Conservation (phyloP, 805 yeast genomes). For the Sugiyamaella chiloensis region DNA sequence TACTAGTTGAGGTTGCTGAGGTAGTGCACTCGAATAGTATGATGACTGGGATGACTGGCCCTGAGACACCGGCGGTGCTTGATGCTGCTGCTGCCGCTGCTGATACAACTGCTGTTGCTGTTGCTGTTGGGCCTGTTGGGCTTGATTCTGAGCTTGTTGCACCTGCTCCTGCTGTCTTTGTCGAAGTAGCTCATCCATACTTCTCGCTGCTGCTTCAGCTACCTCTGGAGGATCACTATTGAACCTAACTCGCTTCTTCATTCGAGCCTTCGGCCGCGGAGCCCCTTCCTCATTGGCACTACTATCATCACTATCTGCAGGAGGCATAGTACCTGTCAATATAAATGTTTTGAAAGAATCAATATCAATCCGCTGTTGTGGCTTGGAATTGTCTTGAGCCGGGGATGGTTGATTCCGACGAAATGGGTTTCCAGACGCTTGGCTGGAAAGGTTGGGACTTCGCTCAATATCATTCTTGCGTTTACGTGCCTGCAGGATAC, state of each 20-base stretch:
- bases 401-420: slow-evolving; percentile 9
- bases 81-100: slow-evolving; percentile 7
- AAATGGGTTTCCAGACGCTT: slow-evolving; percentile 28
- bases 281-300: slow-evolving; percentile 7
- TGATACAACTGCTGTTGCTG: slow-evolving; percentile 12
- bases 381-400: background rate
- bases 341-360: slow-evolving; percentile 83
- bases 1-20: background rate
- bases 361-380: slow-evolving; percentile 55
- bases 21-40: background rate
- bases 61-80: too few species aligned
- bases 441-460: slow-evolving; percentile 5
- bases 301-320: slow-evolving; percentile 13
- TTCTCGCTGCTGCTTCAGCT: slow-evolving; percentile 39
- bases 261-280: slow-evolving; percentile 16
- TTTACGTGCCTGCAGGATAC: slow-evolving; percentile 62
- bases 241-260: slow-evolving; percentile 36
- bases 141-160: slow-evolving; percentile 3
- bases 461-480: slow-evolving; percentile 2
- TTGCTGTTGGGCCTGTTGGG: slow-evolving; percentile 5
- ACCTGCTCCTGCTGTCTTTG: slow-evolving; percentile 24
- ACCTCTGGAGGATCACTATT: slow-evolving; percentile 37
- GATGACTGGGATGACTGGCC: background rate
- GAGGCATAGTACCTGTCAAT: slow-evolving; percentile 73
- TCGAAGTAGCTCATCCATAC: slow-evolving; percentile 36